These are phyloP conservation scores for Suillus variegatus DNA, from an alignment of 768 basidiomycete species.

Conservation along the genomic window DNA sequence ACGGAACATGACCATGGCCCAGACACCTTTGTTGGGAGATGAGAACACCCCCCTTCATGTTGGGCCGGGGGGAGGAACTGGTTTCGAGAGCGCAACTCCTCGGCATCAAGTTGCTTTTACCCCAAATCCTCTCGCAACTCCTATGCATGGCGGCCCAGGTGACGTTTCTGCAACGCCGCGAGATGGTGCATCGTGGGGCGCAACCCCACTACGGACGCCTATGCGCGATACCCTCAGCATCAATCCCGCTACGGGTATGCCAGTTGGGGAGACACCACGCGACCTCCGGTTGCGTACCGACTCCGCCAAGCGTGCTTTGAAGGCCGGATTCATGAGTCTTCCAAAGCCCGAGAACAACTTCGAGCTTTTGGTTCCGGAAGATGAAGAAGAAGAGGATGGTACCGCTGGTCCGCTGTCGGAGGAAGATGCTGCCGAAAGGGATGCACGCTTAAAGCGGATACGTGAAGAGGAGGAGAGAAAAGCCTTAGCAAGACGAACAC, in stretches of 20 bases:
- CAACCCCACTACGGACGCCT: conserved; percentile 92
- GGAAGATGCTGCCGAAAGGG: conserved; percentile 93
- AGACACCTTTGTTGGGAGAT: conserved; percentile 94
- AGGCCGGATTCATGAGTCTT: conserved; percentile 78
- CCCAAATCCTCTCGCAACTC: conserved; percentile 94
- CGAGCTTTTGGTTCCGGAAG: conserved; percentile 89
- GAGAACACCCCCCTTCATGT: conserved; percentile 94
- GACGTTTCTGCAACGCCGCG: conserved; percentile 58
- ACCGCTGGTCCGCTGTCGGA: conserved; percentile 36
- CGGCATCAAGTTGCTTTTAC: conserved; percentile 88
- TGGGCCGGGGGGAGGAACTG: conserved; percentile 75
- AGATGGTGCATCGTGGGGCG: conserved; percentile 40
- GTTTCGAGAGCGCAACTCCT: conserved; percentile 96
- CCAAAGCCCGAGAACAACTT: conserved; percentile 98
- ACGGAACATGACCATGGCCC: conserved; percentile 88
- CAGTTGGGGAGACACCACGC: conserved; percentile 70
- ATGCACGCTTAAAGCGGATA: conserved; percentile 65
- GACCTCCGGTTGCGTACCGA: conserved; percentile 64
- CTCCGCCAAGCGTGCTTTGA: conserved; percentile 73
- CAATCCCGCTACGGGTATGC: conserved; percentile 67
- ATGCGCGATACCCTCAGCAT: conserved; percentile 90
- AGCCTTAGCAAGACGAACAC: conserved; percentile 79
- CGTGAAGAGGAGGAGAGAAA: conserved; percentile 78
- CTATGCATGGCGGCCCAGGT: conserved; percentile 50
- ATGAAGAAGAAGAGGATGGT: conserved; percentile 57